Base-by-base conservation (phyloP, 1,284 basidiomycete species). In the Austropuccinia psidii region DNA sequence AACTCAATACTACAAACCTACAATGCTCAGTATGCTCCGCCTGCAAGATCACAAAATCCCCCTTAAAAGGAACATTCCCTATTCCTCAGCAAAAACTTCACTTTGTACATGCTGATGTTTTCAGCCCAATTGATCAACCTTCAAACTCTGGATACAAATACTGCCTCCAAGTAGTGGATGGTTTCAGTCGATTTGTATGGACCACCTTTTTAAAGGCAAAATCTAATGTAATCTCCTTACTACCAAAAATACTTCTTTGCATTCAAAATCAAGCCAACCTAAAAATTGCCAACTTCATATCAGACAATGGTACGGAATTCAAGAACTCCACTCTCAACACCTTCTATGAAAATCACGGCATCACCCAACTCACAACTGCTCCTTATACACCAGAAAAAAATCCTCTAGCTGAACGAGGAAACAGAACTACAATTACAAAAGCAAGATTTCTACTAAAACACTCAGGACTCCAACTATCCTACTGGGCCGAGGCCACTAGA, bases 231-330 rank as follows among this genome's bases (percentile, higher is more conserved):
- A n/a, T n/a, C n/a, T n/a, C 19, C 35, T 21, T 15, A 47, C 9
- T n/a, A 9, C 2, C 24, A 47, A 9, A 4, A 41, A 9, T 15
- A 17, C 15, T 1, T 31, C 4, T 11, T 64, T n/a, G 61, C 27
- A 8, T 6, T 64, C 11, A 45, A 64, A 64, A 37, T 29, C 1
- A 64, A 64, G 21, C n/a, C 27, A 1, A 17, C 49, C 9, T 41
- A 45, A 4, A 47, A 29, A 24, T 49, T 45, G 19, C 61, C 61
- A 2, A 4, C 41, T 3, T 64, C 5, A 41, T 47, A 41, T 64
- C 61, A 2, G 61, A 64, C n/a, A 8, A 45, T 17, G 61, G 61
- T 4, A 45, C 61, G 4, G 61, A 64, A 64, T 64, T 64, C 27
- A 8, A 24, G 11, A 64, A 64, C 35, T 29, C 13, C 8, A 41